Evolutionary conservation across 768 basidiomycete genomes (phyloP).

Genomic region (Rhizopogon vesiculosus): DNA sequence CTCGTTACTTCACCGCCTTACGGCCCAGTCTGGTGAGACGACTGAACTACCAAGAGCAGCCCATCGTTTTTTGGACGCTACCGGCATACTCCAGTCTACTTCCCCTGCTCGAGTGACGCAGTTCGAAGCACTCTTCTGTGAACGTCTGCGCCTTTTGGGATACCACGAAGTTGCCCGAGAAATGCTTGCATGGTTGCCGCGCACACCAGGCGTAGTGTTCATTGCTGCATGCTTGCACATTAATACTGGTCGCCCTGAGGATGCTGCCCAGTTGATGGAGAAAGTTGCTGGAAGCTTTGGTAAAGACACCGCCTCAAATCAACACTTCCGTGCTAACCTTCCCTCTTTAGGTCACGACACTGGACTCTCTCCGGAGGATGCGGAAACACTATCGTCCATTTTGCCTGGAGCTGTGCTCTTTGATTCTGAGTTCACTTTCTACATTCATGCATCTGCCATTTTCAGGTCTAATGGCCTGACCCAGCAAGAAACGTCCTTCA

Average conservation of each 20-base stretch:
- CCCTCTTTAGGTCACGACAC: slow-evolving; percentile 39
- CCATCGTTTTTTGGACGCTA: slow-evolving; percentile 65
- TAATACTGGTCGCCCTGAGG: slow-evolving; percentile 61
- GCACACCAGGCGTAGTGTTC: slow-evolving; percentile 72
- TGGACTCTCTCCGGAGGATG: slow-evolving; percentile 54
- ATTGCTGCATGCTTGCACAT: slow-evolving; percentile 67
- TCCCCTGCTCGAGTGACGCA: slow-evolving; percentile 64
- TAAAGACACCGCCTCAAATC: slow-evolving; percentile 29
- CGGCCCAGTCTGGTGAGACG: slow-evolving; percentile 46
- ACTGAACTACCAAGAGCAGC: slow-evolving; percentile 53
- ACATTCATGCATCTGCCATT: slow-evolving; percentile 68
- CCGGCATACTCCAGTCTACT: slow-evolving; percentile 62
- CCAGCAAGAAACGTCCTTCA: slow-evolving; percentile 66
- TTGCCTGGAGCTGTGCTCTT: slow-evolving; percentile 54
- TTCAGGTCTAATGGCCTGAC: slow-evolving; percentile 59
- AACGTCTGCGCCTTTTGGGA: slow-evolving; percentile 59
- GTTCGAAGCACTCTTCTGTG: slow-evolving; percentile 70
- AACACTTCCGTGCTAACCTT: neutral
- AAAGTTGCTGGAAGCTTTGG: slow-evolving; percentile 74
- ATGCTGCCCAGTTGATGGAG: slow-evolving; percentile 69
- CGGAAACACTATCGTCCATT: slow-evolving; percentile 55
- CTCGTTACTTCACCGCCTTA: slow-evolving; percentile 60
- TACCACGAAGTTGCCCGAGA: slow-evolving; percentile 59
- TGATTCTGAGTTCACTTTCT: slow-evolving; percentile 67
- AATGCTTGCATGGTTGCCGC: slow-evolving; percentile 72